These are phyloP conservation scores for Myrica gale DNA, from an alignment of 306 rosid genomes.

Conservation along the genomic window DNA sequence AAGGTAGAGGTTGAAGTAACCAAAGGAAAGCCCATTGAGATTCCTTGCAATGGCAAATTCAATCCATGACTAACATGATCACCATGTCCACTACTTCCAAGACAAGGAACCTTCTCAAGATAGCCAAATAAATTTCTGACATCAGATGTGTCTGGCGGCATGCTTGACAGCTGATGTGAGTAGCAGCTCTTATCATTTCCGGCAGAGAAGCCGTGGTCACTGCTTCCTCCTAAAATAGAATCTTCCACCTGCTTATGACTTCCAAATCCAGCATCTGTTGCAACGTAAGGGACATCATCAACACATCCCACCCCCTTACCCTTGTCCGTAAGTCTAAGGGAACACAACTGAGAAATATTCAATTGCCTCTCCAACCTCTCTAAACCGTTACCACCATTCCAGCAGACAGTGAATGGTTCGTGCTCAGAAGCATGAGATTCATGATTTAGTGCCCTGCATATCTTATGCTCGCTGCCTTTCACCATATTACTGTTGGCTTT, in stretches of 20 bases:
- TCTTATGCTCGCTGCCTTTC: slow-evolving; percentile 21
- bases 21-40: slow-evolving; percentile 39
- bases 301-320: slow-evolving; percentile 35
- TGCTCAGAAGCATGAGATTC: slow-evolving; percentile 33
- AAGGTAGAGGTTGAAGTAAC: slow-evolving; percentile 34
- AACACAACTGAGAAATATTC: slow-evolving; percentile 20
- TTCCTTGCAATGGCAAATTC: slow-evolving; percentile 28
- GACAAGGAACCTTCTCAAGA: slow-evolving; percentile 32
- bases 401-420: slow-evolving; percentile 27
- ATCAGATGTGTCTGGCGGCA: slow-evolving; percentile 21
- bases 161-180: slow-evolving; percentile 29
- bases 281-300: slow-evolving; percentile 22
- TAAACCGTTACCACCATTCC: slow-evolving; percentile 24
- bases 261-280: slow-evolving; percentile 35
- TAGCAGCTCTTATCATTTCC: slow-evolving; percentile 29
- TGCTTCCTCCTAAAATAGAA: slow-evolving; percentile 31
- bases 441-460: slow-evolving; percentile 33
- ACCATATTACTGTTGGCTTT: slow-evolving; percentile 28
- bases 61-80: slow-evolving; percentile 28
- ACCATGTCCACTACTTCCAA: slow-evolving; percentile 30
- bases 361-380: slow-evolving; percentile 44
- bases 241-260: slow-evolving; percentile 27
- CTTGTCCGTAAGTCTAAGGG: slow-evolving; percentile 32
- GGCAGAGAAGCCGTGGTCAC: slow-evolving; percentile 25
- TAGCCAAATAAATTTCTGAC: slow-evolving; percentile 22